Evolutionary conservation across 1,284 basidiomycete species (phyloP).

Genomic region (Naganishia sp.): DNA sequence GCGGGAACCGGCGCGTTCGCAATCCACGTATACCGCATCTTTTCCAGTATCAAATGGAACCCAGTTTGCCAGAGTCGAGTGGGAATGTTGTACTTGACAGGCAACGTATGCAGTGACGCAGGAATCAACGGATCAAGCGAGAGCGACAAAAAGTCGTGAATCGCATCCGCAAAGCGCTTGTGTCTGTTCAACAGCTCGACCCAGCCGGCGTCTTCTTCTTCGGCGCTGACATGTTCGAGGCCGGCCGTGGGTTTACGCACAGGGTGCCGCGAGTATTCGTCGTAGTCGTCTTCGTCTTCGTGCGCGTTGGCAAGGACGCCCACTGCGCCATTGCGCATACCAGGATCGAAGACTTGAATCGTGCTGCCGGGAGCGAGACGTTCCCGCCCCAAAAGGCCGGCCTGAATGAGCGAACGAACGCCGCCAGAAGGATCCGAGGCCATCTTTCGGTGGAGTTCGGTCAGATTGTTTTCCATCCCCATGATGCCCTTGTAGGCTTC

Average conservation of each 20-base stretch:
- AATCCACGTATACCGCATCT: constrained; percentile 77
- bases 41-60: constrained; percentile 86
- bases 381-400: constrained; percentile 15
- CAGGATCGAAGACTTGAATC: constrained; percentile 25
- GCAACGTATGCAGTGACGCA: constrained; percentile 80
- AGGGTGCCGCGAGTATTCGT: constrained; percentile 23
- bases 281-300: constrained; percentile 27
- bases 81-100: constrained; percentile 92
- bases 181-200: constrained; percentile 51
- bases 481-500: constrained; percentile 53
- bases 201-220: constrained; percentile 43
- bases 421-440: constrained; percentile 44
- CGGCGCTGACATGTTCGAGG: constrained; percentile 5
- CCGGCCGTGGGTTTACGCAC: constrained; percentile 3
- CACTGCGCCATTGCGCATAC: constrained; percentile 20
- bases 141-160: constrained; percentile 82
- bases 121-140: constrained; percentile 85
- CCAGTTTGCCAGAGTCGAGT: constrained; percentile 88
- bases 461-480: constrained; percentile 50
- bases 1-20: constrained; percentile 38
- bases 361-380: neutral
- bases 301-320: constrained; percentile 8
- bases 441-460: constrained; percentile 53
- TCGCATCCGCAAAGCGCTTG: constrained; percentile 78
- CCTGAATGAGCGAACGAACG: constrained; percentile 29